A percentile compares a stretch with the other conserved stretches of the same genome.
Conservation (phyloP, 768 basidiomycete species). For the Rhizopogon roseolus region DNA sequence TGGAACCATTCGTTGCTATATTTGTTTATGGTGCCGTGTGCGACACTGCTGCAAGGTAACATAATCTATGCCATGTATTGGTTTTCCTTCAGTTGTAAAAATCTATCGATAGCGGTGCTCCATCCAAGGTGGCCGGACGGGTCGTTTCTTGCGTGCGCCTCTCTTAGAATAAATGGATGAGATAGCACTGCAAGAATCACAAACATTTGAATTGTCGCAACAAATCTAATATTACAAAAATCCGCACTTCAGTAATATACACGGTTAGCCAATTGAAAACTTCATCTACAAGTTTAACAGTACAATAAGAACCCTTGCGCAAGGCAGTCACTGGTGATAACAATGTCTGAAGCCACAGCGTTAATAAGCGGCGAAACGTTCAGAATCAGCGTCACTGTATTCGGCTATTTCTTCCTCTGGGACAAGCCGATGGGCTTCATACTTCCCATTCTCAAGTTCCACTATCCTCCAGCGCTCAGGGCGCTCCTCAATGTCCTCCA, state of each 20-base stretch:
- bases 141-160: neutral
- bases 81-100: too few relatives aligned
- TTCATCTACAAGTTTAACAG: constrained; percentile 29
- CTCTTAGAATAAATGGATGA: neutral
- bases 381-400: constrained; percentile 35
- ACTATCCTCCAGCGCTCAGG: constrained; percentile 41
- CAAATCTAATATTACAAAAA: neutral
- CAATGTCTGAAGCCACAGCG: neutral
- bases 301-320: neutral
- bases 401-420: constrained; percentile 28
- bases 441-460: constrained; percentile 33
- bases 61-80: too few relatives aligned
- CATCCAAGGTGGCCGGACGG: neutral
- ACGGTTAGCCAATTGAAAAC: constrained; percentile 45
- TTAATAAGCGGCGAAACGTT: constrained; percentile 26
- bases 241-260: too few relatives aligned
- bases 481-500: constrained; percentile 34
- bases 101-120: too few relatives aligned
- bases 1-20: neutral
- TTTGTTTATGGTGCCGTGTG: neutral
- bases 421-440: constrained; percentile 38
- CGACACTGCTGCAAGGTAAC: too few relatives aligned
- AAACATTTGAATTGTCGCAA: neutral
- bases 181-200: neutral
- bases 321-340: neutral